A percentile compares a stretch with the other conserved stretches of the same genome.
phyloP scores from a whole-genome alignment of 768 basidiomycete species.

The Hysterangium stoloniferum region DNA sequence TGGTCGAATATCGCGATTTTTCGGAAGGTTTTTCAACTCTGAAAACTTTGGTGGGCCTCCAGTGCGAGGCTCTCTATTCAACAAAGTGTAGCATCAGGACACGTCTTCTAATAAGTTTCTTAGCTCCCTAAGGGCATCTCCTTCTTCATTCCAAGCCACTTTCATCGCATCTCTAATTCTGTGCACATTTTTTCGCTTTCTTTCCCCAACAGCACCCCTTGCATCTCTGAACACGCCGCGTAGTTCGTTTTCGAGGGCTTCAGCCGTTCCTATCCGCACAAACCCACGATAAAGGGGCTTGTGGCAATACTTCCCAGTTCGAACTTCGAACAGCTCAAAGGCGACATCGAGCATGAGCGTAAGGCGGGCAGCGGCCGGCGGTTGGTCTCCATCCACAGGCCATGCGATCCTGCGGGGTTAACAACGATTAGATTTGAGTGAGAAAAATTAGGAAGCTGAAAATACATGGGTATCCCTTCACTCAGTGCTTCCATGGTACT shows the following conservation, averaged over 20 bases:
- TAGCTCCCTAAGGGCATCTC: too few relatives aligned
- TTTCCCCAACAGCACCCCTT: conserved; percentile 19
- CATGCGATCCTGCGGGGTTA: conserved; percentile 18
- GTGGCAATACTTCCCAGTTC: conserved; percentile 13
- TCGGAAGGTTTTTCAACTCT: too few relatives aligned
- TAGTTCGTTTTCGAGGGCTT: conserved; percentile 17
- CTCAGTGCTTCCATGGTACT: conserved; percentile 18
- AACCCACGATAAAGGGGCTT: conserved; percentile 16
- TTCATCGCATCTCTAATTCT: too few relatives aligned
- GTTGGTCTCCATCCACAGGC: conserved; percentile 22
- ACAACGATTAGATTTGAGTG: not conserved
- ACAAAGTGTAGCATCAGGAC: too few relatives aligned
- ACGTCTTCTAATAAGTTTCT: too few relatives aligned
- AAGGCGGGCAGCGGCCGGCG: conserved; percentile 18
- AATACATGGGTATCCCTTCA: conserved; percentile 19
- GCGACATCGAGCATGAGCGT: conserved; percentile 11
- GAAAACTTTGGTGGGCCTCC: too few relatives aligned
- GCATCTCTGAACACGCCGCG: conserved; percentile 16
- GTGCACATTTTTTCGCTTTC: conserved; percentile 19
- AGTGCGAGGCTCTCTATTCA: too few relatives aligned
- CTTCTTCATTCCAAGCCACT: too few relatives aligned
- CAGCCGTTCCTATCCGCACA: conserved; percentile 16
- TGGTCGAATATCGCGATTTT: too few relatives aligned
- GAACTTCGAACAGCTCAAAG: conserved; percentile 18
- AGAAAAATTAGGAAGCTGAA: not conserved